phyloP scores from a whole-genome alignment of 352 stramenopile genomes.

The Phytophthora sojae region DNA sequence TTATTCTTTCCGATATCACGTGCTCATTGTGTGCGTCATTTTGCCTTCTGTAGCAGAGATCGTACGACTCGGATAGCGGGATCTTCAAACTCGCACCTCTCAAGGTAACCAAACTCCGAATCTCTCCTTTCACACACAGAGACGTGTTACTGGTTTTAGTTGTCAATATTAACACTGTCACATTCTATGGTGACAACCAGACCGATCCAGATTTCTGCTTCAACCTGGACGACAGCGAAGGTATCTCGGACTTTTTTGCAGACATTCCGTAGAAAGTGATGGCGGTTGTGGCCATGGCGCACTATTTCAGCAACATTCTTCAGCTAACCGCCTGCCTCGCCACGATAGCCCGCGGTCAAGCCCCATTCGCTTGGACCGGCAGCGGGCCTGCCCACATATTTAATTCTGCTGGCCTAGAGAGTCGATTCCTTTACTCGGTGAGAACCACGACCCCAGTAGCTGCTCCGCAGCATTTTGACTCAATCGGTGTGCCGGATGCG shows the following conservation, averaged over 20 bases:
- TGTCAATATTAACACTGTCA: constrained; percentile 15
- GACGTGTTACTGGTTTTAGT: neutral
- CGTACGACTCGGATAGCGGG: constrained; percentile 83
- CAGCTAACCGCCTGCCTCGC: constrained; percentile 6
- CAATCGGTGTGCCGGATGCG: constrained; percentile 56
- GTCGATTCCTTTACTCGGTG: constrained; percentile 37
- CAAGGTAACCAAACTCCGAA: constrained; percentile 59
- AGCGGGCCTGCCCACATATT: constrained; percentile 44
- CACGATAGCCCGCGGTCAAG: constrained; percentile 6
- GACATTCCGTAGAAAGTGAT: constrained; percentile 62
- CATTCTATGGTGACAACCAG: constrained; percentile 36
- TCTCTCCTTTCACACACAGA: neutral
- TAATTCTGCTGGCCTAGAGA: constrained; percentile 43
- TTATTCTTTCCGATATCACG: neutral
- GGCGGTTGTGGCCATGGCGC: constrained; percentile 9
- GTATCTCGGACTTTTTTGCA: constrained; percentile 90
- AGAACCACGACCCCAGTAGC: constrained; percentile 47
- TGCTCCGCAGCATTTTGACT: constrained; percentile 57
- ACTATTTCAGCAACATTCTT: constrained; percentile 20
- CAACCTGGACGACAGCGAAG: constrained; percentile 88
- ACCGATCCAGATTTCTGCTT: constrained; percentile 91
- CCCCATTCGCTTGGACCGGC: constrained; percentile 15
- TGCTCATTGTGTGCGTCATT: constrained; percentile 4
- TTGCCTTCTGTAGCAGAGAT: constrained; percentile 58
- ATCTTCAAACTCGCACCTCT: constrained; percentile 88